phyloP scores from a whole-genome alignment of 1,284 basidiomycete genomes.

The Ustilago curta region DNA sequence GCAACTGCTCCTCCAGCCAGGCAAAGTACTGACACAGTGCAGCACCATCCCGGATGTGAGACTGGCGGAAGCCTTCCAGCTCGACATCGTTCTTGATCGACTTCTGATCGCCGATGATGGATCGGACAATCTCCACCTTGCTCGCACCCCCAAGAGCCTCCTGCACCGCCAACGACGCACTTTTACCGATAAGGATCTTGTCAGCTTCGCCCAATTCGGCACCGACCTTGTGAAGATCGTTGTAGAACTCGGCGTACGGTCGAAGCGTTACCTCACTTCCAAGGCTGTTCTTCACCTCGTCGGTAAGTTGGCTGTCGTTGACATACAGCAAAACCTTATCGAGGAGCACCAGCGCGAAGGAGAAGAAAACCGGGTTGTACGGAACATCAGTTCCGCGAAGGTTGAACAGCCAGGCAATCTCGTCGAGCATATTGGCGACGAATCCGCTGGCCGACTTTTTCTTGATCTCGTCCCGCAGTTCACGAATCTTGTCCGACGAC shows the following conservation, averaged over 20 bases:
- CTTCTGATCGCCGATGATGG: constrained; percentile 83
- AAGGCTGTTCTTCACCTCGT: constrained; percentile 75
- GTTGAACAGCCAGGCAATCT: constrained; percentile 82
- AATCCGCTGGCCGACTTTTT: constrained; percentile 57
- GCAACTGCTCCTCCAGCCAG: constrained; percentile 89
- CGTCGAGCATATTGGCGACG: constrained; percentile 68
- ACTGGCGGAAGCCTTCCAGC: constrained; percentile 87
- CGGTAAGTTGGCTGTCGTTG: constrained; percentile 76
- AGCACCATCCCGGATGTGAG: constrained; percentile 88
- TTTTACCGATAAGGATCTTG: constrained; percentile 64
- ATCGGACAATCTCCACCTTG: constrained; percentile 57
- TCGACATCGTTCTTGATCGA: constrained; percentile 89
- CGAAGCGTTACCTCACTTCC: constrained; percentile 75
- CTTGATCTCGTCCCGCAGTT: constrained; percentile 59
- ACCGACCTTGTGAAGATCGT: constrained; percentile 55
- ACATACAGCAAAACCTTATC: constrained; percentile 80
- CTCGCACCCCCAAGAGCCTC: constrained; percentile 63
- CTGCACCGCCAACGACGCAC: constrained; percentile 64
- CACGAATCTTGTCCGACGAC: constrained; percentile 55
- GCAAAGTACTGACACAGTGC: constrained; percentile 84
- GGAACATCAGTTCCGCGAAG: constrained; percentile 91
- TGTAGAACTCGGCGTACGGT: constrained; percentile 74
- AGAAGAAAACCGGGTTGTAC: constrained; percentile 93
- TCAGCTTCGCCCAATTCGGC: constrained; percentile 37
- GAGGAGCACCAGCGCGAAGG: constrained; percentile 83